phyloP scores from a whole-genome alignment of 257 asterid species.

The Ligustrum vulgare region DNA sequence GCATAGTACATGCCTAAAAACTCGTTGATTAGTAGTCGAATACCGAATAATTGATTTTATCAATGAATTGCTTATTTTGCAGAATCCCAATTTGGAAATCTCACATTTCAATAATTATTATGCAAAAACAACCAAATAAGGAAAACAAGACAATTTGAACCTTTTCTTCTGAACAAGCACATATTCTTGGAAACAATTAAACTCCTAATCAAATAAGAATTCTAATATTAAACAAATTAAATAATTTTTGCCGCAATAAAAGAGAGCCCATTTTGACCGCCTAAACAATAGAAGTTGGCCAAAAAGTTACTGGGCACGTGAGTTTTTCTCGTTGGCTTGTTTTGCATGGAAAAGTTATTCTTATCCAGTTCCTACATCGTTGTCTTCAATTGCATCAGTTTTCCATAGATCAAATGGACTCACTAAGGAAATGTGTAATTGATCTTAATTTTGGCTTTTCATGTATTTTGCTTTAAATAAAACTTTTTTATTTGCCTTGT shows the following conservation, averaged over 20 bases:
- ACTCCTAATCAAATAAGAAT: neutral
- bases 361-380: neutral
- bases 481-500: too few relatives aligned
- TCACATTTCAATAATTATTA: neutral
- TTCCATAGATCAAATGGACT: neutral
- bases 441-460: neutral
- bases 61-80: neutral
- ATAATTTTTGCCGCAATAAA: neutral
- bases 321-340: neutral
- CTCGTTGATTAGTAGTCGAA: neutral
- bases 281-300: neutral
- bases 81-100: neutral
- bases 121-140: neutral
- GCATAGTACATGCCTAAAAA: neutral
- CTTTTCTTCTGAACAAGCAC: neutral
- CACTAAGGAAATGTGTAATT: neutral
- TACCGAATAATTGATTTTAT: neutral
- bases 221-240: neutral
- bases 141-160: neutral
- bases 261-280: neutral
- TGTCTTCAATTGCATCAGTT: neutral
- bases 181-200: neutral
- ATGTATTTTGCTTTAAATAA: too few relatives aligned
- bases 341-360: neutral
- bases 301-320: neutral